phyloP scores from a whole-genome alignment of 116 monocot species.

The Phalaenopsis hybrid region DNA sequence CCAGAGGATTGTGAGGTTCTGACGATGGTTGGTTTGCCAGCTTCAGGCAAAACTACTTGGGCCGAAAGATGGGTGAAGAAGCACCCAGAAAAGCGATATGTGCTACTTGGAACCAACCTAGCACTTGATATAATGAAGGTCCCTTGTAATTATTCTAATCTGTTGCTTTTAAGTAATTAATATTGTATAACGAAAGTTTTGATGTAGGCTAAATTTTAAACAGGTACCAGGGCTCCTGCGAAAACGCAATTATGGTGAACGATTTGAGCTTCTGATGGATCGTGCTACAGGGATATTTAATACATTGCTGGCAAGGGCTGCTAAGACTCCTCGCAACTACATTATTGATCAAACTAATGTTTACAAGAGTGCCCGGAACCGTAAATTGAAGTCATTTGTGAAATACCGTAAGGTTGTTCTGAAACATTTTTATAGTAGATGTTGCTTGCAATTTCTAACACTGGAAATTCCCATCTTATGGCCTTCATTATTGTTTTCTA shows the following conservation, averaged over 20 bases:
- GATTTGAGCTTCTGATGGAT: conserved; percentile 63
- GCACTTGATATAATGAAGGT: conserved; percentile 78
- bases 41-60: conserved; percentile 73
- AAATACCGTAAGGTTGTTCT: conserved; percentile 42
- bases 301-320: conserved; percentile 49
- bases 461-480: neutral
- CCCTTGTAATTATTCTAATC: neutral
- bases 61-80: conserved; percentile 61
- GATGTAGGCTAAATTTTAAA: conserved; percentile 2
- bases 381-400: conserved; percentile 51
- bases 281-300: conserved; percentile 65
- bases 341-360: conserved; percentile 83
- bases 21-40: conserved; percentile 79
- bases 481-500: too few relatives aligned
- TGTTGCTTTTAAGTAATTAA: neutral
- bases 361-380: conserved; percentile 63
- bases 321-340: conserved; percentile 56
- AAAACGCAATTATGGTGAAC: conserved; percentile 65
- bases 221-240: conserved; percentile 68
- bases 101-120: conserved; percentile 69
- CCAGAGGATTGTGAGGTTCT: conserved; percentile 45
- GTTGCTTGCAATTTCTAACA: neutral
- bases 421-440: neutral
- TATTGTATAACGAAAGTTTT: neutral
- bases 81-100: conserved; percentile 59